Conservation (phyloP, 495 filamentous ascomycete genomes). For the Xylaria scruposa region DNA sequence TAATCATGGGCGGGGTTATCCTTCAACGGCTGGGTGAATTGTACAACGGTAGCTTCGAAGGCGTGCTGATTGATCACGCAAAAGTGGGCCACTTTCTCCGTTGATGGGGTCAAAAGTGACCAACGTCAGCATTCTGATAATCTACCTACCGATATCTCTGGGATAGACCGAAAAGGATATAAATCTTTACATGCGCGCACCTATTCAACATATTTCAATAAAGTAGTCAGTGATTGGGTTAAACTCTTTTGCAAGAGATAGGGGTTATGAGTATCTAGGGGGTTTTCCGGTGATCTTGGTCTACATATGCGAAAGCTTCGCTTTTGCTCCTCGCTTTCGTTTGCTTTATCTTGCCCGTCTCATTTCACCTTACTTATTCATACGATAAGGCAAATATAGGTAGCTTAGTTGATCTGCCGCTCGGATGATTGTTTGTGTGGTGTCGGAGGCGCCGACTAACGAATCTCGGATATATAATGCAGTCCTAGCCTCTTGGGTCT, state of each 20-base stretch:
- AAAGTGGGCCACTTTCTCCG: slow-evolving; percentile 2
- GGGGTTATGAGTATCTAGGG: too few relatives aligned
- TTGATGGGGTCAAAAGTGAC: background rate
- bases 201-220: background rate
- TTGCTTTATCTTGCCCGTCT: too few relatives aligned
- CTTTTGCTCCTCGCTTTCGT: too few relatives aligned
- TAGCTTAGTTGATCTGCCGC: too few relatives aligned
- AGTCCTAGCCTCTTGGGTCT: too few relatives aligned
- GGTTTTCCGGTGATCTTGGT: too few relatives aligned
- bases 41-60: background rate
- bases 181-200: background rate
- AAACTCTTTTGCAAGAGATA: background rate
- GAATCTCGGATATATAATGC: too few relatives aligned
- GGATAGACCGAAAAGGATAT: background rate
- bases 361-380: too few relatives aligned
- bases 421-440: too few relatives aligned
- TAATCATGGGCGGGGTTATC: slow-evolving; percentile 12
- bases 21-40: background rate
- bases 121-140: background rate
- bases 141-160: background rate
- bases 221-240: background rate
- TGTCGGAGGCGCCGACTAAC: too few relatives aligned
- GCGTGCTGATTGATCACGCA: slow-evolving; percentile 6
- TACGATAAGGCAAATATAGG: too few relatives aligned
- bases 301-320: too few relatives aligned